A percentile compares a stretch with the other conserved stretches of the same genome.
phyloP scores from a whole-genome alignment of 2,329 filamentous ascomycete genomes.

The Ascocoryne sarcoides region DNA sequence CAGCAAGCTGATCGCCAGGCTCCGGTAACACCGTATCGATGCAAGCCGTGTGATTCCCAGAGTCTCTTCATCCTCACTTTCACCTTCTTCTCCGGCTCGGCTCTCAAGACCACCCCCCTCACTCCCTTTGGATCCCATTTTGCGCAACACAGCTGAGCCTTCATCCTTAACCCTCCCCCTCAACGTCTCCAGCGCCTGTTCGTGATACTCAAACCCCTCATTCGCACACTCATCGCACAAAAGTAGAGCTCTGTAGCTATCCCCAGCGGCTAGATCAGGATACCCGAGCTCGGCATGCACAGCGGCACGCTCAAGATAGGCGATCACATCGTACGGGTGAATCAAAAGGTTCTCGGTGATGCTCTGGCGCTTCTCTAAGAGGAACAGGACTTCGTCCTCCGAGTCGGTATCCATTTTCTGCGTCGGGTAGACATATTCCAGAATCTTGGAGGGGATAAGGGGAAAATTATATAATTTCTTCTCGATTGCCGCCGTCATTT shows the following conservation, averaged over 20 bases:
- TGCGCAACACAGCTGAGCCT: conserved; percentile 36
- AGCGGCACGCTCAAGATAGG: conserved; percentile 61
- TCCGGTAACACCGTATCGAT: conserved; percentile 50
- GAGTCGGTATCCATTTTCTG: conserved; percentile 18
- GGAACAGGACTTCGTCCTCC: conserved; percentile 23
- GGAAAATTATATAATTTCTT: background rate
- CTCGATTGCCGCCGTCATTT: background rate
- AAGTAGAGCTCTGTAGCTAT: conserved; percentile 85
- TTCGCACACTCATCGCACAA: conserved; percentile 71
- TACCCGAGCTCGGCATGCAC: conserved; percentile 70
- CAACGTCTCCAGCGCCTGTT: conserved; percentile 45
- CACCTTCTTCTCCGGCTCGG: conserved; percentile 9
- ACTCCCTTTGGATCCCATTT: conserved; percentile 1
- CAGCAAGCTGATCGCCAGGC: conserved; percentile 48
- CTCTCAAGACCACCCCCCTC: conserved; percentile 9
- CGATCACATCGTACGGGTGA: conserved; percentile 51
- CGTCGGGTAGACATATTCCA: no score
- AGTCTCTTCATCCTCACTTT: conserved; percentile 25
- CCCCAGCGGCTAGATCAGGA: conserved; percentile 79
- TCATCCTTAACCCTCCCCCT: conserved; percentile 11
- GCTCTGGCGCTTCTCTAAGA: conserved; percentile 46
- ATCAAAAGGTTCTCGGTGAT: conserved; percentile 46
- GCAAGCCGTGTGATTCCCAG: conserved; percentile 39
- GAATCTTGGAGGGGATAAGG: background rate
- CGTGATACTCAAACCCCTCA: conserved; percentile 75